A percentile compares a stretch with the other conserved stretches of the same genome.
Conservation (phyloP, 805 yeast species). For the Metschnikowia reukaufii region DNA sequence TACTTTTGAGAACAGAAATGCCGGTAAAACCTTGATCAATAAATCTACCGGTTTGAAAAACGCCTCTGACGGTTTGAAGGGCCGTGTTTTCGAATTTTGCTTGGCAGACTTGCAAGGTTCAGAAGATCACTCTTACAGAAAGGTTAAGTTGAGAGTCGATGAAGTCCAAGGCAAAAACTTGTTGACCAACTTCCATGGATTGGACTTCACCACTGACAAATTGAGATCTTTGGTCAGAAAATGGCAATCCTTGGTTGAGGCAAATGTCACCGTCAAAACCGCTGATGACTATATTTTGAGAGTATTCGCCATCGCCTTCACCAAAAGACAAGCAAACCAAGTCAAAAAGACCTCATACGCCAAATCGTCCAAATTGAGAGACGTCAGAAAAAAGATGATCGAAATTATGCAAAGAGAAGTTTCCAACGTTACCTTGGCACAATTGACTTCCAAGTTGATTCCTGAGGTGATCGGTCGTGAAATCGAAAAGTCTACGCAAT, state of each 20-base stretch:
- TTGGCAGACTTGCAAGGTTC: conserved; percentile 98
- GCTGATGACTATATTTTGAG: conserved; percentile 96
- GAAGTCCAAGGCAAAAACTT: conserved; percentile 99
- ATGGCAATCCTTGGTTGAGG: conserved; percentile 98
- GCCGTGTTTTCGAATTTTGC: conserved; percentile 94
- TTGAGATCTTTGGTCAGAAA: conserved; percentile 96
- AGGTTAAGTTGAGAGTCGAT: conserved; percentile 95
- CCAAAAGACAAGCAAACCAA: conserved; percentile 96
- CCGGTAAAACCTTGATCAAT: conserved; percentile 98
- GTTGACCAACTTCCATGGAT: conserved; percentile 99
- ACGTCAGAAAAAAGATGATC: conserved; percentile 93
- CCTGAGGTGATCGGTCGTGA: conserved; percentile 99
- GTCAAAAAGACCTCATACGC: conserved; percentile 97
- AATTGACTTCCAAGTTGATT: conserved; percentile 93
- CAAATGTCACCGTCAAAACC: conserved; percentile 97
- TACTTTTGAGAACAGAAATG: conserved; percentile 97
- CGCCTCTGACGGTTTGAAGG: conserved; percentile 97
- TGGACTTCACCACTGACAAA: conserved; percentile 97
- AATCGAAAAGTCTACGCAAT: conserved; percentile 93
- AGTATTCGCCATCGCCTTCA: conserved; percentile 96
- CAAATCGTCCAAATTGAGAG: conserved; percentile 95
- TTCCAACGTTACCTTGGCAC: conserved; percentile 90
- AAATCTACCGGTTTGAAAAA: conserved; percentile 96
- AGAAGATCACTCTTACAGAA: conserved; percentile 98
- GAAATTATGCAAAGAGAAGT: conserved; percentile 98